These are phyloP conservation scores for Wickerhamomyces sp. DNA, from an alignment of 1,139 yeast genomes.

Conservation along the genomic window DNA sequence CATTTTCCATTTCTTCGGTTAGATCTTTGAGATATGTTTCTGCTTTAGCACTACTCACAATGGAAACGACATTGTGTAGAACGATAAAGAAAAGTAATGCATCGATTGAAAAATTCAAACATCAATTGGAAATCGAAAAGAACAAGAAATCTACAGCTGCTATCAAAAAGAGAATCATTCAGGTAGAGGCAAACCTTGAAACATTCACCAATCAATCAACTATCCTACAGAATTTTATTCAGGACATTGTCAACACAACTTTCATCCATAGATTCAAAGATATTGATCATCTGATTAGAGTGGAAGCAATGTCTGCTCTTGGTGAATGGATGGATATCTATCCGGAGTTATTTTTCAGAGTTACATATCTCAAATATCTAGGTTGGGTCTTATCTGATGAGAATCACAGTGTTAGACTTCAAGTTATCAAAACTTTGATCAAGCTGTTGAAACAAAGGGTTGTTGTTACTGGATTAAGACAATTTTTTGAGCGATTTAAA, in stretches of 20 bases:
- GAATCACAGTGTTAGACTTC: slow-evolving; percentile 53
- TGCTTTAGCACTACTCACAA: slow-evolving; percentile 51
- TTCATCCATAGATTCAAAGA: slow-evolving; percentile 81
- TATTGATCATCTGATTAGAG: slow-evolving; percentile 65
- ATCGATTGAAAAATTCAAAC: slow-evolving; percentile 31
- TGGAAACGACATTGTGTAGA: slow-evolving; percentile 58
- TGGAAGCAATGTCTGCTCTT: slow-evolving; percentile 58
- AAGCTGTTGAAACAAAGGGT: slow-evolving; percentile 39
- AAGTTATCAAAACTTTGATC: slow-evolving; percentile 54
- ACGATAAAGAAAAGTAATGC: slow-evolving; percentile 40
- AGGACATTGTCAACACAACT: slow-evolving; percentile 61
- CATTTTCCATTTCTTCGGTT: slow-evolving; percentile 63
- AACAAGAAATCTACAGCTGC: slow-evolving; percentile 28
- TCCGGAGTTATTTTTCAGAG: slow-evolving; percentile 70
- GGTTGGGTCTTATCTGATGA: slow-evolving; percentile 85
- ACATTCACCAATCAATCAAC: slow-evolving; percentile 48
- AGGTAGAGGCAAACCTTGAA: slow-evolving; percentile 42
- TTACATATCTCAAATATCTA: slow-evolving; percentile 65
- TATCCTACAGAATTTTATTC: slow-evolving; percentile 50
- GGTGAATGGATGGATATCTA: slow-evolving; percentile 64
- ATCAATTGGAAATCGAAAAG: slow-evolving; percentile 31
- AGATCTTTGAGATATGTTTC: slow-evolving; percentile 72
- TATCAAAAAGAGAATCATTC: slow-evolving; percentile 34
- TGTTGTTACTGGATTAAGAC: slow-evolving; percentile 48
- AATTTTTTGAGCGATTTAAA: slow-evolving; percentile 69